These are phyloP conservation scores for Ophiocordyceps camponoti-leonardi DNA, from an alignment of 2,329 filamentous ascomycete species.

Conservation along the genomic window DNA sequence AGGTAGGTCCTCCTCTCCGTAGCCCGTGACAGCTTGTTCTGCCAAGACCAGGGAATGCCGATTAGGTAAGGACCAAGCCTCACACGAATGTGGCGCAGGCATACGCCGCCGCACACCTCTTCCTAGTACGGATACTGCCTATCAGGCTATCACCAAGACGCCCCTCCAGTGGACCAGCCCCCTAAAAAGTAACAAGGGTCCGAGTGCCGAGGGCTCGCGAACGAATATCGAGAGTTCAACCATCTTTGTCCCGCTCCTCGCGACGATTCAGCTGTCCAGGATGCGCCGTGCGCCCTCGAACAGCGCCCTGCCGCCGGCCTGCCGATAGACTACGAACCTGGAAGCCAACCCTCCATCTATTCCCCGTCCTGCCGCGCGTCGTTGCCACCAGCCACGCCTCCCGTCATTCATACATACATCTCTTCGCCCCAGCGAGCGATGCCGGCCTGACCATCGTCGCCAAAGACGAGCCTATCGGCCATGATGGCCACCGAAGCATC, in stretches of 20 bases:
- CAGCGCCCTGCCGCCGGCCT: background rate
- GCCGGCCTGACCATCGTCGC: background rate
- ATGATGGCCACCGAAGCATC: conserved; percentile 14
- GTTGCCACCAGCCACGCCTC: background rate
- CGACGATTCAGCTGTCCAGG: background rate
- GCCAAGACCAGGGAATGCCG: background rate
- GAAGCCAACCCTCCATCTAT: background rate
- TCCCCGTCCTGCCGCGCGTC: background rate
- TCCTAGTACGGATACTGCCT: no score
- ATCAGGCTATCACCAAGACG: no score
- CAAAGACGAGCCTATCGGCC: conserved; percentile 4
- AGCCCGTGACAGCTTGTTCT: no score
- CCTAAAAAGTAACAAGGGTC: background rate
- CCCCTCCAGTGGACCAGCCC: background rate
- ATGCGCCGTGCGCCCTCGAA: background rate
- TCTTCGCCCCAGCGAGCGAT: background rate
- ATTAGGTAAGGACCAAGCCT: background rate
- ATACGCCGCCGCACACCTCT: background rate
- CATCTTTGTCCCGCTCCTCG: background rate
- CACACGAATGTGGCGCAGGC: background rate
- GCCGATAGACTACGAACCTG: background rate
- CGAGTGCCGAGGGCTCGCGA: background rate
- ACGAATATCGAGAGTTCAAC: no score
- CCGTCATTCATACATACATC: background rate
- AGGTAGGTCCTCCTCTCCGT: no score